Evolutionary conservation across 1,284 basidiomycete genomes (phyloP), one percentile per base, ranked within the genome.

Genomic region (Ganoderma multipileum): DNA sequence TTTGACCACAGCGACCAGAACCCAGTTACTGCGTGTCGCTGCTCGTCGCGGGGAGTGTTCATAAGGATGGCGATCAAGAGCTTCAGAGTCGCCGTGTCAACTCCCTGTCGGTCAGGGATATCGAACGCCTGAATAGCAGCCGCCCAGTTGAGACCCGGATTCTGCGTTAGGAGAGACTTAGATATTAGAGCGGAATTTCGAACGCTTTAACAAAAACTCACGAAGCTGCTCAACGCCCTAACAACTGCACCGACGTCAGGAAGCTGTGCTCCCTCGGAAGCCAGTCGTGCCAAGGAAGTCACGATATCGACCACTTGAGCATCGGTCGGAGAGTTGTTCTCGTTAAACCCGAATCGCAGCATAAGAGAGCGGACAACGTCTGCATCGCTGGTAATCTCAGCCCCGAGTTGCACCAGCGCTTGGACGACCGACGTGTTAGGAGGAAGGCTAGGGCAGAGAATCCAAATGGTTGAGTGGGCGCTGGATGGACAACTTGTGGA

Each of bases 1-100:
- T 98, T 97, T 39, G 86, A 86, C 97, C 97, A 99, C 1, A 84
- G 81, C 72, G 89, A 85, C 89, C 93, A 95, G 76, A 95, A 95
- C 20, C 93, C 93, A 5, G 87, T 87, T 14, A 95, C 92, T 20
- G 92, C 91, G 72, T 93, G 92, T 8, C 86, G 87, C 62, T 92
- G 89, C 18, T 83, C 85, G 64, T 93, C 90, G 30, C 89, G 87
- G 57, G 92, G 89, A 54, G 88, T 86, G 75, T 91, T 91, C 68
- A 93, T 84, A 28, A 95, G 85, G 63, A 94, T 90, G 60, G 92
- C 92, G 63, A 95, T 93, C 72, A 95, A 81, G 61, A 95, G 84
- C 78, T 94, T 95, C 70, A 95, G 78, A 0, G 92, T 95, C 38
- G 91, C 90, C 1, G 93, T 94, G 78, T 95, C 94, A 20, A 95